A percentile compares a stretch with the other conserved stretches of the same genome.
Conservation (phyloP, 805 yeast species). For the Lachancea kluyveri region DNA sequence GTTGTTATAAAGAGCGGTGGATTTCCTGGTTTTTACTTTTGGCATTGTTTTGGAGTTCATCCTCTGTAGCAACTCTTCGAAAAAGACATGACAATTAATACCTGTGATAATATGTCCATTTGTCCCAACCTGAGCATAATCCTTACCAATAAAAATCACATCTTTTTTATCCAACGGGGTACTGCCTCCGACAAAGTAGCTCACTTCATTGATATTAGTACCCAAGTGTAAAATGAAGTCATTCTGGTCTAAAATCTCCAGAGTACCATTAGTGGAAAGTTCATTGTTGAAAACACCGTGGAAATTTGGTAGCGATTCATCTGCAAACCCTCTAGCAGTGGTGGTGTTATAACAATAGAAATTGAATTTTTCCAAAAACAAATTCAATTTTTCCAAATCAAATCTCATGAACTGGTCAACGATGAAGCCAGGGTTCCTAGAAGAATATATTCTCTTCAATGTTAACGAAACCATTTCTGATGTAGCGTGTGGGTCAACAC, state of each 20-base stretch:
- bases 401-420: conserved; percentile 69
- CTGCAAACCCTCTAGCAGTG: conserved; percentile 68
- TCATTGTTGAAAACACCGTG: conserved; percentile 70
- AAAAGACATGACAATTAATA: conserved; percentile 34
- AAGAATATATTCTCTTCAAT: conserved; percentile 38
- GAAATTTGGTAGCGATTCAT: conserved; percentile 58
- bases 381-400: conserved; percentile 39
- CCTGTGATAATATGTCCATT: conserved; percentile 45
- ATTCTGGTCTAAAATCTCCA: conserved; percentile 42
- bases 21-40: conserved; percentile 3
- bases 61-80: conserved; percentile 28
- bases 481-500: conserved; percentile 9
- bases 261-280: conserved; percentile 43
- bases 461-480: conserved; percentile 16
- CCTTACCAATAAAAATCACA: conserved; percentile 38
- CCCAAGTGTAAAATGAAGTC: conserved; percentile 77
- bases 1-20: neutral
- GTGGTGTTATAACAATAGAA: conserved; percentile 54
- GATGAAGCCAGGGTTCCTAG: conserved; percentile 59
- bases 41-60: conserved; percentile 15
- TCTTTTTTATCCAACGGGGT: conserved; percentile 46
- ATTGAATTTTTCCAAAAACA: conserved; percentile 39
- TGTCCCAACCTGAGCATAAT: conserved; percentile 22
- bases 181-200: conserved; percentile 39
- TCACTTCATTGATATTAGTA: conserved; percentile 56